A percentile compares a stretch with the other conserved stretches of the same genome.
These are phyloP conservation scores for Wickerhamiella azyma DNA, from an alignment of 805 yeast genomes.

Conservation along the genomic window DNA sequence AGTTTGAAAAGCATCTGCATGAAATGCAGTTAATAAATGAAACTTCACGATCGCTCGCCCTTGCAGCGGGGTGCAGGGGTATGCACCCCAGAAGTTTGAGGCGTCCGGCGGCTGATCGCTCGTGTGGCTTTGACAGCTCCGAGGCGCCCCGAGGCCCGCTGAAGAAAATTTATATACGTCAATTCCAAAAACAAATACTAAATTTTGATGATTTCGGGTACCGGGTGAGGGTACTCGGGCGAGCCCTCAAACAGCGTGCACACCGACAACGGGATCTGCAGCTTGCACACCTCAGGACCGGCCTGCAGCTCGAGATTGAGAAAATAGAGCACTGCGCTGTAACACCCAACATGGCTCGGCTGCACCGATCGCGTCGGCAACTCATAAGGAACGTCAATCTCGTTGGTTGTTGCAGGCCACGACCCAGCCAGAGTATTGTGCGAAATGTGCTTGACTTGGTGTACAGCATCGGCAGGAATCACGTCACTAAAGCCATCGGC, in stretches of 20 bases:
- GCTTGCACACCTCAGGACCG: background rate
- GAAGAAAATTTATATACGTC: background rate
- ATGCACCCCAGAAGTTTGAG: too few relatives aligned
- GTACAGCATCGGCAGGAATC: background rate
- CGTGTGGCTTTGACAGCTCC: too few relatives aligned
- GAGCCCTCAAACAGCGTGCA: background rate
- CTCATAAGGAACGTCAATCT: conserved; percentile 7
- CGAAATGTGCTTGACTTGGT: background rate
- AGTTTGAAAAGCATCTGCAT: too few relatives aligned
- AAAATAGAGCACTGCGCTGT: conserved; percentile 7
- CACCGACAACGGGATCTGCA: conserved; percentile 7
- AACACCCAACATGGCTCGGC: conserved; percentile 9
- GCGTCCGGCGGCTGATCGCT: too few relatives aligned
- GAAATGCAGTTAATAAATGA: too few relatives aligned
- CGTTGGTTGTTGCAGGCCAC: conserved; percentile 4
- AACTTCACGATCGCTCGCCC: too few relatives aligned
- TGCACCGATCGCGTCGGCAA: background rate
- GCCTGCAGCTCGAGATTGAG: conserved; percentile 1
- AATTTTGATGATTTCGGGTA: background rate
- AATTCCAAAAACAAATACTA: background rate
- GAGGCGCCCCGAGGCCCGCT: too few relatives aligned
- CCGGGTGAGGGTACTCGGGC: conserved; percentile 2
- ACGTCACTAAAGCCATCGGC: conserved; percentile 6
- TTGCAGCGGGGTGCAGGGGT: too few relatives aligned
- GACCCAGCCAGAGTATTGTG: background rate